phyloP scores from a whole-genome alignment of 768 basidiomycete species.

The Podaxis mareebaensis region DNA sequence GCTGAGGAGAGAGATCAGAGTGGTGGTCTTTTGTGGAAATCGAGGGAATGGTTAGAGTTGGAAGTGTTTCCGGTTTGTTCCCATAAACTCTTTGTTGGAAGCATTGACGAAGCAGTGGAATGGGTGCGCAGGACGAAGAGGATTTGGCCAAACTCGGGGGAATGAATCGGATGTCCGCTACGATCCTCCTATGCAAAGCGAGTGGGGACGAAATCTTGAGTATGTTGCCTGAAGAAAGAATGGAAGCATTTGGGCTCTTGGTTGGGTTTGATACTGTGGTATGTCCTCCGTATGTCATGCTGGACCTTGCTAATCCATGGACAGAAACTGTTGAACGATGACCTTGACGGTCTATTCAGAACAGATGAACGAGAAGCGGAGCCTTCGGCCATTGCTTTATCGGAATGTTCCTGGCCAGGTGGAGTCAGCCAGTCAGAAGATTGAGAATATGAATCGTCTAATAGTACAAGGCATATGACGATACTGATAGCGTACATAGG shows the following conservation, averaged over 20 bases:
- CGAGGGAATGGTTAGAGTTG: constrained; percentile 61
- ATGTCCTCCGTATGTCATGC: constrained; percentile 24
- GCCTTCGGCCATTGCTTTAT: too few species aligned
- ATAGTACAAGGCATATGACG: too few species aligned
- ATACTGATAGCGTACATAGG: too few species aligned
- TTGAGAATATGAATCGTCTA: too few species aligned
- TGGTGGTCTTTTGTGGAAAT: constrained; percentile 53
- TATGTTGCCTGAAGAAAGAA: constrained; percentile 45
- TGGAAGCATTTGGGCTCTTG: constrained; percentile 43
- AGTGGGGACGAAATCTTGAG: constrained; percentile 58
- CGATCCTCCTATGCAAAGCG: constrained; percentile 58
- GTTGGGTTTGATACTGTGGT: constrained; percentile 58
- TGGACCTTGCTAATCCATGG: background rate
- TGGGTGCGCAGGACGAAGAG: constrained; percentile 53
- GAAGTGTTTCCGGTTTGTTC: constrained; percentile 35
- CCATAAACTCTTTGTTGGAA: background rate
- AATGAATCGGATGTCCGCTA: constrained; percentile 72
- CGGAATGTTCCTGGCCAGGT: too few species aligned
- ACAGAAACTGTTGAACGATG: constrained; percentile 3
- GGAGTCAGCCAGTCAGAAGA: too few species aligned
- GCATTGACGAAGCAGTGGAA: background rate
- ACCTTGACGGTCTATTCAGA: background rate
- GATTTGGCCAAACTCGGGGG: constrained; percentile 55
- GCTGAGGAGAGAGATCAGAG: constrained; percentile 47
- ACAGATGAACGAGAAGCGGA: too few species aligned